A percentile compares a stretch with the other conserved stretches of the same genome.
These are phyloP conservation scores for Jamesozyma jinghongensis DNA, from an alignment of 805 yeast genomes.

Conservation along the genomic window DNA sequence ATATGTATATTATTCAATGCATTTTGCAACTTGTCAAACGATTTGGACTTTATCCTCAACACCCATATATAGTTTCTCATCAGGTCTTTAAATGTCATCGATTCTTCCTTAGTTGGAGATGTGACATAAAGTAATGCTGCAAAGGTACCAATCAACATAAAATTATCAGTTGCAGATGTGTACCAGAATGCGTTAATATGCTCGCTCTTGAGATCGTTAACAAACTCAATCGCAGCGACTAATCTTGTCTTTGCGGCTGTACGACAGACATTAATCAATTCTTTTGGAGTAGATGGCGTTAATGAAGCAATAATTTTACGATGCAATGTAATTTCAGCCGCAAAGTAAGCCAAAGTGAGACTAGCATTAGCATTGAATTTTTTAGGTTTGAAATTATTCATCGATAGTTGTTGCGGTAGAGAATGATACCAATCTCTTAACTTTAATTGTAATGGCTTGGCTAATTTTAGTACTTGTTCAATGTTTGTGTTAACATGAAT, in stretches of 20 bases:
- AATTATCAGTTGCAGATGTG: constrained; percentile 65
- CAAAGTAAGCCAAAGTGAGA: constrained; percentile 76
- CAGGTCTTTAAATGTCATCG: constrained; percentile 53
- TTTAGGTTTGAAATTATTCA: constrained; percentile 50
- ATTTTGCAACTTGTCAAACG: constrained; percentile 68
- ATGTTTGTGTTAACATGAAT: constrained; percentile 47
- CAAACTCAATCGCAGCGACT: constrained; percentile 72
- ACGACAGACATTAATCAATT: constrained; percentile 60
- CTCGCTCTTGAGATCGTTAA: constrained; percentile 65
- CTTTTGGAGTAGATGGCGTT: constrained; percentile 37
- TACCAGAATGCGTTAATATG: constrained; percentile 90
- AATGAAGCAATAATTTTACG: constrained; percentile 59
- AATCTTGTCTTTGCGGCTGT: constrained; percentile 79
- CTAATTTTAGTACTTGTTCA: constrained; percentile 59
- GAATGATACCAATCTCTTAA: constrained; percentile 72
- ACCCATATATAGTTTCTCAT: constrained; percentile 71
- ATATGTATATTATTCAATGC: constrained; percentile 67
- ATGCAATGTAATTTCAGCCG: constrained; percentile 81
- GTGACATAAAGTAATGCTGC: constrained; percentile 75
- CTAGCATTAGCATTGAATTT: constrained; percentile 67
- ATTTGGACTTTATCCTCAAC: constrained; percentile 61
- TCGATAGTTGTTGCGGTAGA: constrained; percentile 54
- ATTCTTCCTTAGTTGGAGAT: constrained; percentile 51
- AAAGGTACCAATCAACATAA: constrained; percentile 78
- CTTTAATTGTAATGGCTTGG: constrained; percentile 72